Conservation (phyloP, 2,329 filamentous ascomycete genomes). For the Xylaria sp. region DNA sequence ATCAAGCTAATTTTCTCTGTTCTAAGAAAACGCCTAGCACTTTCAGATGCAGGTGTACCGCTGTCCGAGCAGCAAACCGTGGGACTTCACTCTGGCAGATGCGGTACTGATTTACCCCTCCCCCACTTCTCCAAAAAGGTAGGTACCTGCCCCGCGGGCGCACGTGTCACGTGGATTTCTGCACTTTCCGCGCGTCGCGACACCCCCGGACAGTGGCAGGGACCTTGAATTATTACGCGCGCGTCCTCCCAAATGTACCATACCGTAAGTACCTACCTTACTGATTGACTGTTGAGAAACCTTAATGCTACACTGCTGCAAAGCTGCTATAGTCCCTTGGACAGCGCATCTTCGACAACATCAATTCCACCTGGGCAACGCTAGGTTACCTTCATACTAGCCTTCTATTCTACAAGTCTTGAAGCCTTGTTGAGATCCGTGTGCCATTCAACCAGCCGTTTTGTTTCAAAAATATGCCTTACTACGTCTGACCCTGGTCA, state of each 20-base stretch:
- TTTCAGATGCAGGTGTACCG: too few species aligned
- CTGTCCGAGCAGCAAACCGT: too few species aligned
- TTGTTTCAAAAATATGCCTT: slow-evolving; percentile 12
- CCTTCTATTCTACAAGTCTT: background rate
- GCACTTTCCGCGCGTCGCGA: background rate
- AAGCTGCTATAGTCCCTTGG: background rate
- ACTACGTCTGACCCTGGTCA: background rate
- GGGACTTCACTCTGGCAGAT: too few species aligned
- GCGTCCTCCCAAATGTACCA: too few species aligned
- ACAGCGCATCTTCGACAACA: background rate
- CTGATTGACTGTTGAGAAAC: too few species aligned
- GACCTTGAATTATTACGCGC: background rate
- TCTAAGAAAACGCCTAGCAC: too few species aligned
- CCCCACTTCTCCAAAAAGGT: background rate
- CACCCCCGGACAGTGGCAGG: background rate
- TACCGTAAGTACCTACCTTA: too few species aligned
- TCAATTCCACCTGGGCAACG: background rate
- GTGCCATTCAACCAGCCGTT: background rate
- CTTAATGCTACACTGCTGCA: background rate
- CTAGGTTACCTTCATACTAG: background rate
- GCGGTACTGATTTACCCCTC: background rate
- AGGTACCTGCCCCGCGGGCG: background rate
- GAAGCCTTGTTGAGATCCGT: background rate
- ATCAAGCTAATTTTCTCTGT: too few species aligned
- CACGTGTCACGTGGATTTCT: background rate